Conservation (phyloP, 176 grass and related monocot species). For the Chrysopogon serrulatus region DNA sequence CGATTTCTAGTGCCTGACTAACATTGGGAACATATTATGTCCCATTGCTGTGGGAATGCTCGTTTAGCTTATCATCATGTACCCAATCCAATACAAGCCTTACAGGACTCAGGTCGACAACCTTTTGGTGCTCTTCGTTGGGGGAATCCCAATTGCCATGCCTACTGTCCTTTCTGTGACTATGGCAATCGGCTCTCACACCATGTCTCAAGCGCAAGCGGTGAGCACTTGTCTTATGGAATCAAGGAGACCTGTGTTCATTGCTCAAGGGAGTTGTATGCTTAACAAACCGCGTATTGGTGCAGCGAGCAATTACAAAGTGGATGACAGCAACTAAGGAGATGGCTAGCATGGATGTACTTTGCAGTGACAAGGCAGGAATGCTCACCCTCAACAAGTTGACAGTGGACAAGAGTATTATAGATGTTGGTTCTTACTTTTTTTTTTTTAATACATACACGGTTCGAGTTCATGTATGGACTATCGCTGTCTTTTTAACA, state of each 20-base stretch:
- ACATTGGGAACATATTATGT: constrained; percentile 82
- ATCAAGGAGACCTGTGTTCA: too few relatives aligned
- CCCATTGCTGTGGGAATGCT: constrained; percentile 79
- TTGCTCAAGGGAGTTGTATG: too few relatives aligned
- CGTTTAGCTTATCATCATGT: constrained; percentile 74
- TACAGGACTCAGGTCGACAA: constrained; percentile 85
- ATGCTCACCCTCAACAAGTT: constrained; percentile 86
- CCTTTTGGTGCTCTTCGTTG: constrained; percentile 83
- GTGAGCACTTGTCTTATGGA: constrained; percentile 1
- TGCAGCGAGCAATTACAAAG: constrained; percentile 87
- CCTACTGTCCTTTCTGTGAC: constrained; percentile 92
- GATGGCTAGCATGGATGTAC: constrained; percentile 93
- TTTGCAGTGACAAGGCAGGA: constrained; percentile 88
- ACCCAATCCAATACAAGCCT: constrained; percentile 60
- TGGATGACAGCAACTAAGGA: constrained; percentile 94
- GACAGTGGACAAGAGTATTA: constrained; percentile 72
- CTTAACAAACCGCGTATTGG: too few relatives aligned
- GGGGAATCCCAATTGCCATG: constrained; percentile 92
- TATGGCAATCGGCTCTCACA: constrained; percentile 84
- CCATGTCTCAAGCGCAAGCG: constrained; percentile 77
- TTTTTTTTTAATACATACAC: too few relatives aligned
- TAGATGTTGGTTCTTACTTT: constrained; percentile 43
- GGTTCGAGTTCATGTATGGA: too few relatives aligned
- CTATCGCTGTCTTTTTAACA: background rate
- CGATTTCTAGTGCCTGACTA: constrained; percentile 53